phyloP scores from a whole-genome alignment of 2,329 filamentous ascomycete genomes.

The Claviceps sp. region DNA sequence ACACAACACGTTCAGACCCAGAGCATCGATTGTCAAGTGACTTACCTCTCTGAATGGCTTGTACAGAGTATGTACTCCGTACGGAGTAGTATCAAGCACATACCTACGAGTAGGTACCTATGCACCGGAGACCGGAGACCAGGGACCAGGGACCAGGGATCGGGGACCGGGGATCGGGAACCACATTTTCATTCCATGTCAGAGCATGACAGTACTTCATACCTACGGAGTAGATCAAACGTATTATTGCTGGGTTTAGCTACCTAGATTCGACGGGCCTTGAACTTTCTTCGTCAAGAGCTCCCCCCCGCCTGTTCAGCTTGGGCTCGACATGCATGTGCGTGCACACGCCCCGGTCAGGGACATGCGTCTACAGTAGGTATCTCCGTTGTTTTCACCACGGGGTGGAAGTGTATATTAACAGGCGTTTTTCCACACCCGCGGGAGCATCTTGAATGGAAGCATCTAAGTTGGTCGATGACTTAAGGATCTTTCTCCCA shows the following conservation, averaged over 20 bases:
- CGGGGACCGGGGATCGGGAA: background rate
- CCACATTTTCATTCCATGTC: background rate
- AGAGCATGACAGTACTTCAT: background rate
- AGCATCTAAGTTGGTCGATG: background rate
- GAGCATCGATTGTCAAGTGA: background rate
- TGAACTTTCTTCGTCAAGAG: background rate
- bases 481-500: background rate
- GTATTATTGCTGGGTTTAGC: background rate
- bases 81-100: background rate
- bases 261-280: background rate
- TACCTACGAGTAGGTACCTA: background rate
- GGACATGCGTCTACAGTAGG: background rate
- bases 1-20: background rate
- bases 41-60: background rate
- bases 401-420: constrained; percentile 1
- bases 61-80: background rate
- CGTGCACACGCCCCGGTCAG: background rate
- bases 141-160: background rate
- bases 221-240: background rate
- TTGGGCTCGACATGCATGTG: background rate
- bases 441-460: background rate
- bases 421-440: background rate
- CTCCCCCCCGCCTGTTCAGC: background rate
- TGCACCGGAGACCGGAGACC: no score
- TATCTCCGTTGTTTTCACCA: background rate